These are phyloP conservation scores for Cylindrotheca fusiformis DNA, from an alignment of 108 stramenopile genomes.

Conservation along the genomic window DNA sequence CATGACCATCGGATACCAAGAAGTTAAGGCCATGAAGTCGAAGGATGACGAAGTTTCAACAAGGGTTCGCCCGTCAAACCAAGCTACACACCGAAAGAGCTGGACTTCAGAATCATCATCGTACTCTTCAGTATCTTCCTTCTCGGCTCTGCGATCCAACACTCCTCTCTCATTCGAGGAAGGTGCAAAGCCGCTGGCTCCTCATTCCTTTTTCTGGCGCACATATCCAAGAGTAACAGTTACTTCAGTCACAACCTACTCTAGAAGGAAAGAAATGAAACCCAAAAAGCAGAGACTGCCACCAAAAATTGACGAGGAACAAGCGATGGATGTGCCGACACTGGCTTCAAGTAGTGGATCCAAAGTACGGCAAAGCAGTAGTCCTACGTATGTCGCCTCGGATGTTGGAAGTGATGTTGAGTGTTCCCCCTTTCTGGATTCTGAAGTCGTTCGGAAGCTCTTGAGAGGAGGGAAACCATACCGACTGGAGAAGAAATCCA, in stretches of 20 bases:
- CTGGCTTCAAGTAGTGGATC: neutral
- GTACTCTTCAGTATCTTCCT: neutral
- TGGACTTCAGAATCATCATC: neutral
- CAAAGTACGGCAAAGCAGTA: neutral
- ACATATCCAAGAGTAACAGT: slow-evolving; percentile 6
- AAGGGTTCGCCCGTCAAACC: neutral
- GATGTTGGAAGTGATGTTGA: neutral
- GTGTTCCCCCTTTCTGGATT: neutral
- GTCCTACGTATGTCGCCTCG: neutral
- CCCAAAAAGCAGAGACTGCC: too few species aligned
- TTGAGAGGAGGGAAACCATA: slow-evolving; percentile 9
- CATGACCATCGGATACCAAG: slow-evolving; percentile 3
- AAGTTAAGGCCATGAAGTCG: slow-evolving; percentile 1
- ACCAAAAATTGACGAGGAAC: neutral
- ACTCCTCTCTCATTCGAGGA: neutral
- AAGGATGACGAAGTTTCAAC: too few species aligned
- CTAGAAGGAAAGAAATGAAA: too few species aligned
- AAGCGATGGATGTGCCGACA: neutral
- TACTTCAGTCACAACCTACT: too few species aligned
- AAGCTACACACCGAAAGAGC: neutral
- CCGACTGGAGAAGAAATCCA: neutral
- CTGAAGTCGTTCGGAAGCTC: neutral
- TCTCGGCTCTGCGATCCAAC: neutral
- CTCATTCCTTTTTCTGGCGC: slow-evolving; percentile 20
- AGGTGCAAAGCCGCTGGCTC: slow-evolving; percentile 1